Evolutionary conservation across 164 flowering plant genomes (phyloP).

Genomic region (Annona squamosa): DNA sequence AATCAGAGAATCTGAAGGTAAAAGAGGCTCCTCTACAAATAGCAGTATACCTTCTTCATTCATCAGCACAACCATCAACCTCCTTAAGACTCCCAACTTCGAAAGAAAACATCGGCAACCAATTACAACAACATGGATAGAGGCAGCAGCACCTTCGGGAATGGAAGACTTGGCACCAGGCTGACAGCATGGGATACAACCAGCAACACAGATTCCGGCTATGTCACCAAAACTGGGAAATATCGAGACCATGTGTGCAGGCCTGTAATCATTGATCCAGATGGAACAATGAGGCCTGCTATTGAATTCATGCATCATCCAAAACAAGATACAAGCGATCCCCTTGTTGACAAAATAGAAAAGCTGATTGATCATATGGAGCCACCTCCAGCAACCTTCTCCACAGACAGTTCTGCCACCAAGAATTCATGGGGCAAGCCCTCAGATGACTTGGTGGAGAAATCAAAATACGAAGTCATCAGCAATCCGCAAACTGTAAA

Average conservation of each 20-base stretch:
- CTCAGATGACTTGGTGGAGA: conserved; percentile 10
- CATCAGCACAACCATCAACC: neutral
- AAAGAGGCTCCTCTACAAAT: conserved; percentile 9
- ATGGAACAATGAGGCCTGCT: conserved; percentile 27
- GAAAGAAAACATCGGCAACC: conserved; percentile 9
- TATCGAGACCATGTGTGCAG: conserved; percentile 21
- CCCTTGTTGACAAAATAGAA: conserved; percentile 18
- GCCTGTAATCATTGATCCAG: conserved; percentile 32
- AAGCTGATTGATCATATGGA: conserved; percentile 16
- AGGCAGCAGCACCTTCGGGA: conserved; percentile 10
- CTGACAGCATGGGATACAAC: conserved; percentile 10
- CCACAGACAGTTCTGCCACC: conserved; percentile 3
- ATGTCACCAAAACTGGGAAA: conserved; percentile 8
- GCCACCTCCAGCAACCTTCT: conserved; percentile 13
- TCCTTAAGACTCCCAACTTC: neutral
- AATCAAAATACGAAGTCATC: conserved; percentile 24
- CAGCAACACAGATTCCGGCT: conserved; percentile 12
- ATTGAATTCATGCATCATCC: conserved; percentile 6
- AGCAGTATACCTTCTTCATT: conserved; percentile 6
- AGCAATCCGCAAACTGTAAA: conserved; percentile 26
- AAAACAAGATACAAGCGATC: neutral
- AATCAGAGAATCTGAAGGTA: neutral
- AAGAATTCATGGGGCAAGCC: conserved; percentile 15
- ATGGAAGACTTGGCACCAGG: conserved; percentile 1
- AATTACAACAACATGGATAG: conserved; percentile 6